Base-by-base conservation (phyloP, 2,329 filamentous ascomycete genomes). In the Fusarium continuum region DNA sequence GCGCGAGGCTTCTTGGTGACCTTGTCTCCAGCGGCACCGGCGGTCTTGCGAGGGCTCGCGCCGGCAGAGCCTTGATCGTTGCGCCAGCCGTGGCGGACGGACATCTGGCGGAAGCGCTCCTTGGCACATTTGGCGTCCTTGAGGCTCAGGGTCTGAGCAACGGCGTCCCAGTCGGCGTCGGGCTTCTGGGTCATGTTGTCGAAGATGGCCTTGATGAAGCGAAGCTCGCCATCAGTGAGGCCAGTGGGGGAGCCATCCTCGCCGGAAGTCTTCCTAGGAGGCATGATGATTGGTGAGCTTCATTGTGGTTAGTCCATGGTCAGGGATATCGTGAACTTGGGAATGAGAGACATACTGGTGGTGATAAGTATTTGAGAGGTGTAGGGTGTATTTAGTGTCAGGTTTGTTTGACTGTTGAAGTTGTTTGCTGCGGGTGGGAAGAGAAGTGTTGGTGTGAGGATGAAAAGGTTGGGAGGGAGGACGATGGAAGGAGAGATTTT, bases 51-150 rank as follows among this genome's bases (percentile, higher is more conserved):
- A 19, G 76, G 72, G 35, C 66, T 70, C 2, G 49, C 19, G 11
- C 20, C 22, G 8, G 47, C 22, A 10, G 50, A 44, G 8, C 61
- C 39, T 17, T 50, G 10, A 49, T 59, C 40, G 61, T 69, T 71
- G 32, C 74, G 73, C 79, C 78, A 80, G 48, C 72, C 73, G 54
- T 79, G 78, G 17, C 75, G 76, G 54, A 75, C 69, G 13, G 75
- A 75, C 69, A 80, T 76, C 49, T 77, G 72, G 8, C 76, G 75
- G 69, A 78, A 79, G 26, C 76, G 76, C 55, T 79, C 75, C 47
- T 76, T 77, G 55, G 78, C 78, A 54, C 77, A 79, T 43, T 77
- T 78, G 45, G 71, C 75, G 43, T 78, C 75, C 55, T 79, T 79
- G 48, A 80, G 73, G 4, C 72, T 72, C 13, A 78, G 61, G 11